Evolutionary conservation across 441 rosid species (phyloP).

Genomic region (Gossypium aridum): DNA sequence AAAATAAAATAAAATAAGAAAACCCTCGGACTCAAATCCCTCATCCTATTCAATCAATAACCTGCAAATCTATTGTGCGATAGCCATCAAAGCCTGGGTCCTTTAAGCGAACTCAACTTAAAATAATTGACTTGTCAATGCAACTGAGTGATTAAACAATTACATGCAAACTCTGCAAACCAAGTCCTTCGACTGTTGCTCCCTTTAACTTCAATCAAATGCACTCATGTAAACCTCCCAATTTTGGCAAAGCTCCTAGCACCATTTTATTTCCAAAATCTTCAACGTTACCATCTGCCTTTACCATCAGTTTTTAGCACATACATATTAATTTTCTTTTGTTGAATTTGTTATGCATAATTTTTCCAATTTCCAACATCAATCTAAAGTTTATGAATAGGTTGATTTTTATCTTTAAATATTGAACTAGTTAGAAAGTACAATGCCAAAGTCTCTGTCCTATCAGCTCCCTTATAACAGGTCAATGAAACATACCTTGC

Average conservation of each 20-base stretch:
- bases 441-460: not conserved
- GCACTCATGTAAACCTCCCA: slow-evolving; percentile 3
- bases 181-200: not conserved
- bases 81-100: not conserved
- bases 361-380: not conserved
- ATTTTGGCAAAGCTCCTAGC: not conserved
- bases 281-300: not conserved
- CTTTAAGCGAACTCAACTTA: not conserved
- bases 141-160: not conserved
- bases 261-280: not conserved
- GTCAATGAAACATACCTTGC: slow-evolving; percentile 56
- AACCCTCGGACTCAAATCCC: not conserved
- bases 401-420: not conserved
- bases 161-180: slow-evolving; percentile 1
- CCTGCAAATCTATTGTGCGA: not conserved
- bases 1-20: not conserved
- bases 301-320: not conserved
- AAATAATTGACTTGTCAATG: not conserved
- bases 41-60: not conserved
- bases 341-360: not conserved
- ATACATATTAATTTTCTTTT: not conserved
- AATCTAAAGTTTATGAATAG: not conserved
- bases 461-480: not conserved
- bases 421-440: not conserved
- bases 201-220: not conserved